These are phyloP conservation scores for Microbotryum saponariae DNA, from an alignment of 1,284 basidiomycete species.

Conservation along the genomic window DNA sequence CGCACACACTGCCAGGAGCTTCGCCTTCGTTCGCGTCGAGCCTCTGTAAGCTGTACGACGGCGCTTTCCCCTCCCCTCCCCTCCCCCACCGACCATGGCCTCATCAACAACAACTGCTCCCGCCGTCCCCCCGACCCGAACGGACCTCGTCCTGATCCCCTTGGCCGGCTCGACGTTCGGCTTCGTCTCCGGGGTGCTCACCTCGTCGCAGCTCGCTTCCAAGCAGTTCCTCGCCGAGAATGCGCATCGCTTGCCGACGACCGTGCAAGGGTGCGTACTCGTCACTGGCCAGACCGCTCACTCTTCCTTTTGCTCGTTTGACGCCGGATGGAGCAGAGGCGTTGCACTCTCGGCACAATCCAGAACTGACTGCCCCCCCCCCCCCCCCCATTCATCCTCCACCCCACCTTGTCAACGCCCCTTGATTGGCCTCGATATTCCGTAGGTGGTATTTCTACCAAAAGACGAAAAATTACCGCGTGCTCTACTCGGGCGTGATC, in stretches of 20 bases:
- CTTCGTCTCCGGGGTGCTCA: conserved; percentile 34
- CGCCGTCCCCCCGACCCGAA: neutral
- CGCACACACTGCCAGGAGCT: too few relatives aligned
- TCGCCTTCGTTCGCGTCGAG: too few relatives aligned
- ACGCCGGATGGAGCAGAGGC: neutral
- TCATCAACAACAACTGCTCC: neutral
- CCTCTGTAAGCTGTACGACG: neutral
- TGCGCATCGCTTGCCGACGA: conserved; percentile 66
- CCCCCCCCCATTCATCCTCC: neutral
- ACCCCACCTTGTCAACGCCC: neutral
- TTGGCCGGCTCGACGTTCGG: conserved; percentile 28
- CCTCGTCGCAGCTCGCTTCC: conserved; percentile 43
- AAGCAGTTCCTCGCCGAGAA: conserved; percentile 53
- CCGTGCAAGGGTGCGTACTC: conserved; percentile 53
- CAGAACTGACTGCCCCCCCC: too few relatives aligned
- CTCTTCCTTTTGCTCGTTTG: neutral
- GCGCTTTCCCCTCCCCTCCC: neutral
- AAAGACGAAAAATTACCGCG: conserved; percentile 81
- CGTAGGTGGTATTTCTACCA: conserved; percentile 77
- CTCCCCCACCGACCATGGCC: neutral
- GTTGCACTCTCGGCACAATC: too few relatives aligned
- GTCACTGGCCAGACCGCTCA: too few relatives aligned
- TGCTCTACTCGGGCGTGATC: conserved; percentile 63
- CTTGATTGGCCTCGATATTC: neutral
- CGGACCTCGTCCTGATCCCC: conserved; percentile 31